Conservation (phyloP, 495 filamentous ascomycete genomes). For the Lophiostoma macrostomum region DNA sequence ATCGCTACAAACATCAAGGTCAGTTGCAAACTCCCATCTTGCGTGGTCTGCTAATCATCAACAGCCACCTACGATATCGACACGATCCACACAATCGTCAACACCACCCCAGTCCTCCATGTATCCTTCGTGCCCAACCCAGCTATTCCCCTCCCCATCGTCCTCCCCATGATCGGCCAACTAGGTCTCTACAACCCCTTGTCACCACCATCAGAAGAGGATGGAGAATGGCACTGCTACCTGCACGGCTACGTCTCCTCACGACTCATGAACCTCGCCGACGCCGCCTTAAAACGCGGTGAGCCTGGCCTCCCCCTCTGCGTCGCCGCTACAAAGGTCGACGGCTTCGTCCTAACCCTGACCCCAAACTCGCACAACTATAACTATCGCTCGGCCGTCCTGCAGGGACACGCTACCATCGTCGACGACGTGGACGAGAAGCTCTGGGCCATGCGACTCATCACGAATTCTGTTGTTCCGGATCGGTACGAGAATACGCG, state of each 20-base stretch:
- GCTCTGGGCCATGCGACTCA: slow-evolving; percentile 74
- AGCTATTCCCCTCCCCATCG: slow-evolving; percentile 62
- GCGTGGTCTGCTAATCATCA: background rate
- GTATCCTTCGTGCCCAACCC: slow-evolving; percentile 62
- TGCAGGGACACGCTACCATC: slow-evolving; percentile 71
- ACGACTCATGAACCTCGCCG: slow-evolving; percentile 66
- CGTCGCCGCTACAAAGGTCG: slow-evolving; percentile 64
- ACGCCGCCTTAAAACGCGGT: slow-evolving; percentile 24
- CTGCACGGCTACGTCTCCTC: slow-evolving; percentile 83
- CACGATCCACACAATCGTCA: slow-evolving; percentile 79
- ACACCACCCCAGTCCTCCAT: slow-evolving; percentile 44
- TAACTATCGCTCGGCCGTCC: slow-evolving; percentile 79
- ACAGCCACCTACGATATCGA: slow-evolving; percentile 62
- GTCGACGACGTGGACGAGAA: slow-evolving; percentile 71
- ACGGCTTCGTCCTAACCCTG: slow-evolving; percentile 65
- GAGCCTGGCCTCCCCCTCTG: slow-evolving; percentile 58
- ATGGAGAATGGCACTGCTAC: slow-evolving; percentile 68
- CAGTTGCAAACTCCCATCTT: slow-evolving; percentile 11
- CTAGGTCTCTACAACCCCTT: slow-evolving; percentile 68
- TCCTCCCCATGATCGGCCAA: slow-evolving; percentile 83
- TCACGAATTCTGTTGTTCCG: slow-evolving; percentile 71
- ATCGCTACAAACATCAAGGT: slow-evolving; percentile 69
- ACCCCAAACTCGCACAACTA: slow-evolving; percentile 74
- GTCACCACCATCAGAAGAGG: slow-evolving; percentile 39
- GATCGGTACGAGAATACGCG: slow-evolving; percentile 67